Base-by-base conservation (phyloP, 116 monocot genomes). In the Dioscorea cayenensis region DNA sequence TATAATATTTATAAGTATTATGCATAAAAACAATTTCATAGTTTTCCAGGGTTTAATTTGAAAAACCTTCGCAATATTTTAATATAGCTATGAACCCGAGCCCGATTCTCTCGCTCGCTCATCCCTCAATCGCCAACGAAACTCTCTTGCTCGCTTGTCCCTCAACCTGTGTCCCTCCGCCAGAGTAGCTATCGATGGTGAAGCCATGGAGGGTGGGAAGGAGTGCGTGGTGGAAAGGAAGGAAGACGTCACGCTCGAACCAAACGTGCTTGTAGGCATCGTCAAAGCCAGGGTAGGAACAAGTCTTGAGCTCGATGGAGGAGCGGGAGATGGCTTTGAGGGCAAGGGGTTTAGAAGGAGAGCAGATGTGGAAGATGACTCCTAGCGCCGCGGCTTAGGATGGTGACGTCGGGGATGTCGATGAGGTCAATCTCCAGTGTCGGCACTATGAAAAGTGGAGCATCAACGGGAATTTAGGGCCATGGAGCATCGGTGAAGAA, bases 381-480 rank as follows among this genome's bases (percentile, higher is more conserved):
- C 95, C 95, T 96, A n/a, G 87, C 90, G 62, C 95, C 95, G 62
- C 90, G 86, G 58, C 95, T 92, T 68, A 92, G 81, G 73, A 90
- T 72, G 63, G 92, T 69, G 75, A 79, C 29, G 43, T 85, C 90
- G 36, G 43, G 69, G 48, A 96, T 80, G 37, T 78, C 67, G 12
- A 63, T 38, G 20, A 94, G 81, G n/a, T 78, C 81, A 52, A 87
- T 49, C 22, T 73, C 25, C 65, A 17, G 73, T 63, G 68, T 63
- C n/a, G 67, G 64, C 0, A 0, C 61, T 2, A 21, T 21, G 20
- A 52, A 3, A 14, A 14, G 52, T 52, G 14, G 52, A 52, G 13
- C 52, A 52, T 52, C 23, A 14, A 21, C 7, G 22, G 23, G 19
- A 21, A 19, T 8, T 22, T 19, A 61, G 20, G 3, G 23, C 8